Evolutionary conservation across 495 filamentous ascomycete species (phyloP), one percentile per base, ranked within the genome.

Genomic region (Penicillium longicatenatum): DNA sequence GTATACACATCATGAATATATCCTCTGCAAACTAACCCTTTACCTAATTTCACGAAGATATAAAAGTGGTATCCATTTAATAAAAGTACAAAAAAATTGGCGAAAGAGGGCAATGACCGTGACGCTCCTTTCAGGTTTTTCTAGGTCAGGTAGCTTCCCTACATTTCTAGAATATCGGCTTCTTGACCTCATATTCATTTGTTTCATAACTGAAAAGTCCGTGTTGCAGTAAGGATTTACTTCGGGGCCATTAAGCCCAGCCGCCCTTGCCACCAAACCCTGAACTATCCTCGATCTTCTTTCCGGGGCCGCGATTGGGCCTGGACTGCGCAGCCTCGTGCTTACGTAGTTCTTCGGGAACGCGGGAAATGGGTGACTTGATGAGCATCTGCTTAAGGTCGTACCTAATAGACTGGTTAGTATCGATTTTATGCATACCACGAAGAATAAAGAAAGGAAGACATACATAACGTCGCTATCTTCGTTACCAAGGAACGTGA

Each of bases 351-450:
- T 98, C 94, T 57, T 98, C 94, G 3, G 94, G 95, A 17, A 98
- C 91, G 51, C 90, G 85, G 5, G 87, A 92, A 47, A 98, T 95
- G 1, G 84, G 83, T 20, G 89, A 93, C 81, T 98, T 98, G 60
- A 84, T 89, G 42, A 98, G 83, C 86, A 98, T 98, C 78, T 97
- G 91, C 72, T 90, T 93, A 57, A 98, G 78, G 73, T 98, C 94
- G 61, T 85, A 85, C 78, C 81, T 83, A 55, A 14, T 53, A 39
- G 39, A 44, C 35, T 41, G 20, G 24, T 72, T 50, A 77, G 67
- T 24, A 56, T 54, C 52, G 22, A 11, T 17, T 14, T 22, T 48
- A 26, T n/a, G 9, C 0, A 55, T 19, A 22, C 22, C n/a, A 47
- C 19, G 33, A 50, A 24, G 31, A 48, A 29, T 39, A 41, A 22